Percentiles rank a stretch among this genome's conserved stretches.
Conservation (phyloP, 208 protist genomes). For the Trypanosoma mega region DNA sequence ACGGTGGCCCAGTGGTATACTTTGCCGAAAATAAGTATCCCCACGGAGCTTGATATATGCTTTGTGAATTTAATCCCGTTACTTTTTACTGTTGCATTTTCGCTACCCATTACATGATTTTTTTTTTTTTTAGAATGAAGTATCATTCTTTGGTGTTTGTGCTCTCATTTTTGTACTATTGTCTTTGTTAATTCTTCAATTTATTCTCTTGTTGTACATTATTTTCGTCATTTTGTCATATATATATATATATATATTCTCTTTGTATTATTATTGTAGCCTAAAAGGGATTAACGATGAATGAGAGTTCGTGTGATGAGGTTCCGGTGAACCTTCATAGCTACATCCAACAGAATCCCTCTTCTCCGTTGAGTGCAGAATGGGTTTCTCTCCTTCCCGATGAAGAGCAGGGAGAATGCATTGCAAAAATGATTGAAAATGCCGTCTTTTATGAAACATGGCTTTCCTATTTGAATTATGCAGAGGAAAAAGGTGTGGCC, state of each 20-base stretch:
- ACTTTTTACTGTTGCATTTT: neutral
- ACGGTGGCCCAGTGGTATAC: conserved; percentile 30
- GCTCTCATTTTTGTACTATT: neutral
- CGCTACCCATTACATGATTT: neutral
- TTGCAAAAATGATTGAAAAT: conserved; percentile 58
- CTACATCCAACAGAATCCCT: conserved; percentile 44
- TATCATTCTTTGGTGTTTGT: conserved; percentile 4
- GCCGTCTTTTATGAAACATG: conserved; percentile 80
- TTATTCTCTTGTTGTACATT: conserved; percentile 4
- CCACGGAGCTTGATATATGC: neutral
- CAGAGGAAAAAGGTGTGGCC: conserved; percentile 36
- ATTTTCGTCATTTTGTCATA: conserved; percentile 8
- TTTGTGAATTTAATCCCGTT: neutral
- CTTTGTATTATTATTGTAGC: conserved; percentile 15
- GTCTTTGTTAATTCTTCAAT: neutral
- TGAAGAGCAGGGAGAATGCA: conserved; percentile 44
- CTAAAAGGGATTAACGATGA: conserved; percentile 3
- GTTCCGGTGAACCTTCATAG: conserved; percentile 15
- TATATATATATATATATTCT: conserved; percentile 9
- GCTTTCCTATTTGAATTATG: conserved; percentile 74
- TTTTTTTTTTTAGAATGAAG: too few relatives aligned
- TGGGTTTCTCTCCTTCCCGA: conserved; percentile 45
- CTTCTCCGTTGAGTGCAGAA: conserved; percentile 47
- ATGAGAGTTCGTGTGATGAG: conserved; percentile 3
- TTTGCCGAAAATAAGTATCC: conserved; percentile 24